Evolutionary conservation across 805 yeast genomes (phyloP), one percentile per base, ranked within the genome.

Genomic region (Lipomyces yamadae): DNA sequence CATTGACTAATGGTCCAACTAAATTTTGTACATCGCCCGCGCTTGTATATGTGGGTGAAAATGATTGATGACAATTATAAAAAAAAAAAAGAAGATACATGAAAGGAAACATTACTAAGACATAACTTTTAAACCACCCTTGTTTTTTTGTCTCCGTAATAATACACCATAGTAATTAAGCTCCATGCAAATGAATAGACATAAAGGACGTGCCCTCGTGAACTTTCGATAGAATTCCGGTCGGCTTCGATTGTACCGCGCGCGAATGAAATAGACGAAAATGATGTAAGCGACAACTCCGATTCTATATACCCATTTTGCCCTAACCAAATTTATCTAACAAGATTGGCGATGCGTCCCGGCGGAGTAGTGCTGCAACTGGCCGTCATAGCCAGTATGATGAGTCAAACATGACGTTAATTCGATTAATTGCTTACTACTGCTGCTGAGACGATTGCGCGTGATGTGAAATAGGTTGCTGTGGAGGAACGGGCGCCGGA

Each of bases 271-370:
- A 15, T 15, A 5, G 48, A 42, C 18, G 48, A 42, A 24, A 42
- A 42, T 42, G 48, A 42, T 10, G 18, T 42, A 42, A 42, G n/a
- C 48, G 48, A 42, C n/a, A 42, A 42, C 48, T 42, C 48, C 48
- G 8, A n/a, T 15, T 42, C 48, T 42, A 42, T 42, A 42, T 24
- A 5, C 48, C 45, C 48, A 4, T 42, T 37, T 37, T 42, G 48
- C 18, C 48, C 24, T 42, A n/a, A 42, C 48, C 48, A 42, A 37
- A 42, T 42, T 24, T 42, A 42, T 42, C 48, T 42, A 42, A 42
- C 48, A 15, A 42, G n/a, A 13, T 42, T 13, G 15, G 7, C 48
- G 48, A 42, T 15, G 48, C 7, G 48, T 42, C 48, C 15, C 18
- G 10, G 15, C 13, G 48, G 48, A 15, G 24, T 10, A 7, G 48